Evolutionary conservation across 2,329 filamentous ascomycete species (phyloP), one percentile per base, ranked within the genome.

Genomic region (Boeremia exigua): DNA sequence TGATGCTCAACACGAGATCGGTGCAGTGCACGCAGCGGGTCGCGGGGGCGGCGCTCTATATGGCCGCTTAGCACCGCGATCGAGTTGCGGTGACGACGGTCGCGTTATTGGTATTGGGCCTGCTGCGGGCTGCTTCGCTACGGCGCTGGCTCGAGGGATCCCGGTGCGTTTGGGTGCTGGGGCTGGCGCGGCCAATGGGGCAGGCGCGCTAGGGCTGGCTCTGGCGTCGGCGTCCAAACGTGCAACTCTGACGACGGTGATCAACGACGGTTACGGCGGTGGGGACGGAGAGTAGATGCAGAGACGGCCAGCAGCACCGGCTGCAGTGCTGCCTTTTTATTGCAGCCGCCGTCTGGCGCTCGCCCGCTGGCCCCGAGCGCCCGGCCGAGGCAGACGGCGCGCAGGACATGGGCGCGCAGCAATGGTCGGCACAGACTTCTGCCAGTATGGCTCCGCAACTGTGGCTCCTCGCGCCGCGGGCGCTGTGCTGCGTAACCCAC

Each of bases 211-310:
- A 68, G 51, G 53, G 58, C 28, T 61, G 54, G 54, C 58, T 59
- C 53, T 58, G 59, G 64, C 64, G 60, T 62, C 57, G 60, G 54
- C 56, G 37, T 58, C 48, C 48, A 46, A 60, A 65, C 54, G 49
- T 65, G 67, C 66, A 69, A 66, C 59, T 67, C 54, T 68, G 65
- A 66, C 67, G 55, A 56, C 25, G 49, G 58, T 47, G 44, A 58
- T 59, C 54, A 46, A 47, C 59, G 51, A 29, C 40, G 44, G 38
- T 5, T 36, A 45, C 19, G 29, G 11, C 14, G 25, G 12, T 0
- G 25, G 4, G 17, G 25, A 15, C n/a, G 39, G 12, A 32, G 40
- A n/a, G 33, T 6, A 12, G 29, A 25, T 11, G 42, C 10, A 12
- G 27, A 37, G 10, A 28, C 15, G 11, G 36, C 37, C 10, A 15